Percentiles rank a stretch among this genome's conserved stretches.
Conservation (phyloP, 805 yeast genomes). For the Candida tammaniensis region DNA sequence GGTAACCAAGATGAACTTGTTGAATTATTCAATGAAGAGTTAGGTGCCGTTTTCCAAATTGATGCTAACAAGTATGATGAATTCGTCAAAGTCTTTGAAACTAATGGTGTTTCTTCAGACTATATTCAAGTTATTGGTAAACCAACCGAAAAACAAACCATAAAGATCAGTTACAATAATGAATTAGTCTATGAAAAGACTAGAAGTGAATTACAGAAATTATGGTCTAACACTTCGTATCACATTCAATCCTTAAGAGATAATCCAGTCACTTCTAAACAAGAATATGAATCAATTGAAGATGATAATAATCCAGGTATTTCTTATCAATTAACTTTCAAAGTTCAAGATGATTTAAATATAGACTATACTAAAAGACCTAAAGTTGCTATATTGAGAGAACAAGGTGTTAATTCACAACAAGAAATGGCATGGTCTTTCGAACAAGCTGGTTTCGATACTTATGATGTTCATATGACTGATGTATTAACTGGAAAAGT, state of each 20-base stretch:
- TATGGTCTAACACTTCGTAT: conserved; percentile 87
- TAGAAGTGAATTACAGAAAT: conserved; percentile 72
- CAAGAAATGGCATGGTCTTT: conserved; percentile 98
- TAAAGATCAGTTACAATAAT: conserved; percentile 48
- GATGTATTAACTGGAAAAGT: conserved; percentile 78
- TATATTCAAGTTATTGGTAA: conserved; percentile 65
- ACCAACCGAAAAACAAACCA: conserved; percentile 54
- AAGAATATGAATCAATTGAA: conserved; percentile 70
- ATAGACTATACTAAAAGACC: conserved; percentile 50
- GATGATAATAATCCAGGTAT: conserved; percentile 93
- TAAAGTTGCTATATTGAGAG: conserved; percentile 92
- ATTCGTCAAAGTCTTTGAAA: conserved; percentile 55
- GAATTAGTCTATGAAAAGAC: conserved; percentile 46
- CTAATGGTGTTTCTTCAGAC: conserved; percentile 54
- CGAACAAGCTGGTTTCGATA: conserved; percentile 89
- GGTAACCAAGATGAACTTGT: conserved; percentile 41
- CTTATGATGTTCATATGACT: conserved; percentile 96
- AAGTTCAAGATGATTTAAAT: conserved; percentile 50
- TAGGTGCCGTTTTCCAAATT: conserved; percentile 95
- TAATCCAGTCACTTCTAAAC: conserved; percentile 85
- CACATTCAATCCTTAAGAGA: conserved; percentile 90
- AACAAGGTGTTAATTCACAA: conserved; percentile 98
- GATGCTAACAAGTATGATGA: conserved; percentile 46
- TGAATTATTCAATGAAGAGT: conserved; percentile 83
- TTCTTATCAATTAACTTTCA: conserved; percentile 71